Percentiles rank a stretch among this genome's conserved stretches.
Evolutionary conservation across 345 rosid species (phyloP).

Genomic region (Pistacia vera): DNA sequence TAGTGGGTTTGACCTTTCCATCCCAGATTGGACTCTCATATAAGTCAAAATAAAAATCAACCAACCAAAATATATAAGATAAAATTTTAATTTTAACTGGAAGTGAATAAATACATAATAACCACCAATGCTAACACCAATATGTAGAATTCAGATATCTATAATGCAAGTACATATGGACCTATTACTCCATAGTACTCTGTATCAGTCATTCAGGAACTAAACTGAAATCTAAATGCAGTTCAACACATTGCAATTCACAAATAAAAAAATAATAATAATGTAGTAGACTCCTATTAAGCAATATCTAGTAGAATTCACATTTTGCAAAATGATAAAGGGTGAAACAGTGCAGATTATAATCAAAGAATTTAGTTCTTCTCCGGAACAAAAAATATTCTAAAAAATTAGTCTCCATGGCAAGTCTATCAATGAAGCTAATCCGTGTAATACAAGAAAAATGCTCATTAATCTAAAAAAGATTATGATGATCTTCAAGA

Average conservation of each 20-base stretch:
- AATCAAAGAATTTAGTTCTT: not conserved
- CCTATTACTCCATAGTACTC: not conserved
- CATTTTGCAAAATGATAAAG: conserved; percentile 4
- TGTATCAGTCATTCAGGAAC: not conserved
- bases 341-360: not conserved
- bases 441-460: not conserved
- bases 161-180: not conserved
- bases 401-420: not conserved
- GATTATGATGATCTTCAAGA: not conserved
- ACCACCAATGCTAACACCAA: not conserved
- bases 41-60: not conserved
- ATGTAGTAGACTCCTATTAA: not conserved
- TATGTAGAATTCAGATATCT: not conserved
- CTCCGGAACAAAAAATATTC: no score
- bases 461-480: not conserved
- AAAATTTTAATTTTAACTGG: not conserved
- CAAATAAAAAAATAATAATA: not conserved
- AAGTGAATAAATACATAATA: not conserved
- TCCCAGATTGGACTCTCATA: not conserved
- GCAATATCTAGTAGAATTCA: conserved; percentile 11
- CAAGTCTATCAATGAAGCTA: conserved; percentile 5
- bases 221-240: conserved; percentile 1
- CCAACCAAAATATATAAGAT: not conserved
- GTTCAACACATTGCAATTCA: not conserved
- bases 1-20: not conserved